Evolutionary conservation across 2,329 filamentous ascomycete genomes (phyloP).

Genomic region (Trichoderma koningiopsis): DNA sequence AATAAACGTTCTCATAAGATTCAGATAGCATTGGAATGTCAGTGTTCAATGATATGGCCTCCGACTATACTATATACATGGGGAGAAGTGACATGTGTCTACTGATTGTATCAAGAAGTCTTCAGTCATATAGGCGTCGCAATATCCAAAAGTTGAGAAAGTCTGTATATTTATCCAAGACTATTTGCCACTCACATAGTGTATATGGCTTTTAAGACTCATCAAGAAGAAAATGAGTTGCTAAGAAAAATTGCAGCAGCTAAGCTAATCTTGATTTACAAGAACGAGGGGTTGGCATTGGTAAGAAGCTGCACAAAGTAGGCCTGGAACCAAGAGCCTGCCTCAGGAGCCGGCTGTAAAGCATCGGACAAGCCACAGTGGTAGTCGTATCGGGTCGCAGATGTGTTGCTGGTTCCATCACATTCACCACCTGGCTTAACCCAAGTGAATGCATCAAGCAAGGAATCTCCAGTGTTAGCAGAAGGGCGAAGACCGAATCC

Average conservation of each 20-base stretch:
- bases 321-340: constrained; percentile 16
- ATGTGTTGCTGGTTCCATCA: constrained; percentile 12
- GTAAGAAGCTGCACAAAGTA: constrained; percentile 20
- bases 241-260: background rate
- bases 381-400: constrained; percentile 4
- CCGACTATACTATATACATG: background rate
- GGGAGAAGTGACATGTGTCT: background rate
- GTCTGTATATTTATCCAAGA: background rate
- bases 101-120: background rate
- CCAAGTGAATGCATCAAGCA: constrained; percentile 13
- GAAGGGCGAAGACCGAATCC: constrained; percentile 12
- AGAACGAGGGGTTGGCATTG: constrained; percentile 13
- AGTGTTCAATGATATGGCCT: background rate
- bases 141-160: background rate
- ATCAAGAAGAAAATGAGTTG: background rate
- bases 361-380: constrained; percentile 6
- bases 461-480: background rate
- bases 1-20: background rate
- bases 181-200: background rate
- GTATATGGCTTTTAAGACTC: background rate
- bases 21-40: background rate
- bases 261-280: background rate
- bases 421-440: constrained; percentile 14
- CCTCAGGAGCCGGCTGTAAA: constrained; percentile 11
- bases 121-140: background rate